Percentiles rank a stretch among this genome's conserved stretches.
These are phyloP conservation scores for Noccaea caerulescens DNA, from an alignment of 345 rosid genomes.

Conservation along the genomic window DNA sequence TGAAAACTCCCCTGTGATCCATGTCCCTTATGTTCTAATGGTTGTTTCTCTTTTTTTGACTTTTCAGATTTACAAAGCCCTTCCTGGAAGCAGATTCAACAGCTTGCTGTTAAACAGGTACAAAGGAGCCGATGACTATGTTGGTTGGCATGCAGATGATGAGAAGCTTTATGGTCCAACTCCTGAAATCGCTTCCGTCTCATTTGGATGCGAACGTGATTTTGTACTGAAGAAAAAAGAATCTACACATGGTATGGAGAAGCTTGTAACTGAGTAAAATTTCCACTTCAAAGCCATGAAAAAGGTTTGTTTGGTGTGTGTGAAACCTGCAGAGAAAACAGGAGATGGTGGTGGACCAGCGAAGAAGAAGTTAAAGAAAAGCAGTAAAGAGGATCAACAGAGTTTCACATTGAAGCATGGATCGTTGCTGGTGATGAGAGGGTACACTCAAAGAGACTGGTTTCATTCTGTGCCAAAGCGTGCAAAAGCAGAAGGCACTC, in stretches of 20 bases:
- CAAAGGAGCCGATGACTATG: slow-evolving; percentile 72
- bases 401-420: slow-evolving; percentile 74
- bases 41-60: slow-evolving; percentile 21
- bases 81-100: slow-evolving; percentile 84
- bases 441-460: slow-evolving; percentile 90
- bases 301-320: background rate
- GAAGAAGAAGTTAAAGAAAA: slow-evolving; percentile 60
- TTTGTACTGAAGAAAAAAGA: slow-evolving; percentile 75
- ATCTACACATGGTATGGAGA: slow-evolving; percentile 52
- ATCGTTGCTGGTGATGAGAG: slow-evolving; percentile 82
- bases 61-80: slow-evolving; percentile 63
- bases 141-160: slow-evolving; percentile 93
- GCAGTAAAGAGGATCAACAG: slow-evolving; percentile 49
- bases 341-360: slow-evolving; percentile 52
- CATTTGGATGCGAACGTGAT: slow-evolving; percentile 90
- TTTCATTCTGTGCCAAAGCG: slow-evolving; percentile 88
- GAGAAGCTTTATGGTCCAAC: slow-evolving; percentile 74
- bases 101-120: slow-evolving; percentile 85
- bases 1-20: background rate
- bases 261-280: background rate
- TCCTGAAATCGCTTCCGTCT: slow-evolving; percentile 81
- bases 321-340: slow-evolving; percentile 41
- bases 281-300: background rate
- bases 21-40: background rate
- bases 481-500: slow-evolving; percentile 59